Percentiles rank a stretch among this genome's conserved stretches.
Conservation (phyloP, 148 eudicot species). For the Vaccinium myrtillus region DNA sequence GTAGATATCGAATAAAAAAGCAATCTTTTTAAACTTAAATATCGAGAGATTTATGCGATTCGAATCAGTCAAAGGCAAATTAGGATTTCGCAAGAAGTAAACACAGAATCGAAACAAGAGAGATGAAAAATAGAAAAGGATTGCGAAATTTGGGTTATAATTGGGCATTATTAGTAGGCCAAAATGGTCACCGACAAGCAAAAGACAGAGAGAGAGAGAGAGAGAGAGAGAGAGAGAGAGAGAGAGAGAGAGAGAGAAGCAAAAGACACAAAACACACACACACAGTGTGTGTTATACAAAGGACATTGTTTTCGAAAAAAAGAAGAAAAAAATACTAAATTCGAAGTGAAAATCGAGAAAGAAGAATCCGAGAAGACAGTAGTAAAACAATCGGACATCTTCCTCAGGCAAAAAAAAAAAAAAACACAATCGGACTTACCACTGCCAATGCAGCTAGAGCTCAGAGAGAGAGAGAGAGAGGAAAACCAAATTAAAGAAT, state of each 20-base stretch:
- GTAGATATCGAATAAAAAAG: neutral
- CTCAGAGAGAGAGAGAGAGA: too few species aligned
- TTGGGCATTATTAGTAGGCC: neutral
- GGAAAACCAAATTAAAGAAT: too few species aligned
- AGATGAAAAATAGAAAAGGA: neutral
- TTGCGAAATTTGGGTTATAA: neutral
- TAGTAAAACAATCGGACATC: too few species aligned
- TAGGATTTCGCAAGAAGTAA: neutral
- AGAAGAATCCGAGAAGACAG: conserved; percentile 1
- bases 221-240: neutral
- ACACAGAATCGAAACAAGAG: neutral
- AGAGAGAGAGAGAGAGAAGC: neutral
- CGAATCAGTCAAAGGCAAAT: neutral
- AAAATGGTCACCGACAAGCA: neutral
- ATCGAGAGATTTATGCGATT: neutral
- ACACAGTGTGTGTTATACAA: neutral
- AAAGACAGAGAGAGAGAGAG: neutral
- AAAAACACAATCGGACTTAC: neutral
- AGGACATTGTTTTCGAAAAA: neutral
- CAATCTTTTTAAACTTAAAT: neutral
- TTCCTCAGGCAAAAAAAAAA: neutral
- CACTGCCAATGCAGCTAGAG: neutral
- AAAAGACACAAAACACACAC: neutral
- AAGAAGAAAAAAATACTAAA: neutral
- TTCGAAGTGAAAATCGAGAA: neutral